Percentiles rank a stretch among this genome's conserved stretches.
Conservation (phyloP, 164 flowering plant species). For the Tetrastigma voinierianum region DNA sequence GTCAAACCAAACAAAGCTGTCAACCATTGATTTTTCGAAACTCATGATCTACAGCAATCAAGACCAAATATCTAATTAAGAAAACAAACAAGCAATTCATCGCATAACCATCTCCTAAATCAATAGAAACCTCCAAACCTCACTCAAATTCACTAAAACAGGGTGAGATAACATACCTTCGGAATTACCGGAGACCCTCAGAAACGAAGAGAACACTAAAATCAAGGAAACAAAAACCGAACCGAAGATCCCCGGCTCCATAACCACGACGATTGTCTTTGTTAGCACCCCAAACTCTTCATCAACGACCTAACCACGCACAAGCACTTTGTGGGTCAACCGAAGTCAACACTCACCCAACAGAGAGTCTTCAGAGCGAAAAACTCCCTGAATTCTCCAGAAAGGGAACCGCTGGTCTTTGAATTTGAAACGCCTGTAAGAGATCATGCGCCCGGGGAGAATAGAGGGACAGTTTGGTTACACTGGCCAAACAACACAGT, state of each 20-base stretch:
- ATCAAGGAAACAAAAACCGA: conserved; percentile 22
- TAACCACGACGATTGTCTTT: neutral
- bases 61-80: neutral
- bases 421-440: too few relatives aligned
- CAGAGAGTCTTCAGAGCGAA: too few relatives aligned
- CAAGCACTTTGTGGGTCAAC: too few relatives aligned
- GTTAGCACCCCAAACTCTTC: too few relatives aligned
- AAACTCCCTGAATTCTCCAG: too few relatives aligned
- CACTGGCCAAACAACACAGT: too few relatives aligned
- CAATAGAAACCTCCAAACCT: neutral
- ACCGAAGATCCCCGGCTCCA: conserved; percentile 20
- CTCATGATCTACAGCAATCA: neutral
- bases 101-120: neutral
- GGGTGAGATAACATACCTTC: conserved; percentile 33
- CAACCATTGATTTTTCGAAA: neutral
- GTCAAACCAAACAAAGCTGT: neutral
- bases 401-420: too few relatives aligned
- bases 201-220: conserved; percentile 18
- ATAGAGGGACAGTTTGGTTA: too few relatives aligned
- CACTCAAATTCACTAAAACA: neutral
- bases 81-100: neutral
- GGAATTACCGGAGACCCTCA: conserved; percentile 30
- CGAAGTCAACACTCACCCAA: too few relatives aligned
- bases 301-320: too few relatives aligned
- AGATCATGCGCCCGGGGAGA: too few relatives aligned